Evolutionary conservation across 345 rosid genomes (phyloP), one percentile per base, ranked within the genome.

Genomic region (Stellera chamaejasme): DNA sequence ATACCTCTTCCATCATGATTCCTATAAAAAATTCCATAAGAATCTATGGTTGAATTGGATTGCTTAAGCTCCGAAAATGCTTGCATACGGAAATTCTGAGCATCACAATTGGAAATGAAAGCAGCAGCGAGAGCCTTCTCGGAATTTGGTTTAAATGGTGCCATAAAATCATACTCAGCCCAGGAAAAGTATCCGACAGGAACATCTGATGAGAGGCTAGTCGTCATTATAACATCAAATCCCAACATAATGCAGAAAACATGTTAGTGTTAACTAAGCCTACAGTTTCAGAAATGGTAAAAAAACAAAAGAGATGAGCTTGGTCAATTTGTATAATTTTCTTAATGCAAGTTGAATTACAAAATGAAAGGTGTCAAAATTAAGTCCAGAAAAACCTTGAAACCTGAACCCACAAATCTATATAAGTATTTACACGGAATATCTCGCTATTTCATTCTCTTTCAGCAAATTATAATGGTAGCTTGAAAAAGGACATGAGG

Each of bases 131-230:
- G 59, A 64, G 96, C 87, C 50, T 58, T 87, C 76, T 89, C 94
- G 0, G 89, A 81, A 73, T 93, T 93, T 49, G 90, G 85, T 63
- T 75, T 75, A 71, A 84, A 63, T 1, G 97, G 96, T 53, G 94
- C 90, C 99, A 93, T 93, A 46, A 93, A 79, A 72, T 93, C 81
- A 70, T 93, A 93, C 61, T 93, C 97, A 4, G 97, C 94, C 99
- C 99, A 93, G 3, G 99, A 93, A 79, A 93, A 93, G 61, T 93
- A 93, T 46, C 99, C 99, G 23, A 89, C 99, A 56, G 99, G 99
- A 65, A 93, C 97, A 79, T 93, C 99, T 13, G 99, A 89, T 52
- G 97, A 93, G 53, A 89, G 92, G 75, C 99, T 93, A 14, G 97
- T 89, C 7, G 99, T 93, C 99, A 93, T 93, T 60, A 87, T 75